Evolutionary conservation across 1,284 basidiomycete genomes (phyloP), one percentile per base, ranked within the genome.

Genomic region (Trichosporon inkin): DNA sequence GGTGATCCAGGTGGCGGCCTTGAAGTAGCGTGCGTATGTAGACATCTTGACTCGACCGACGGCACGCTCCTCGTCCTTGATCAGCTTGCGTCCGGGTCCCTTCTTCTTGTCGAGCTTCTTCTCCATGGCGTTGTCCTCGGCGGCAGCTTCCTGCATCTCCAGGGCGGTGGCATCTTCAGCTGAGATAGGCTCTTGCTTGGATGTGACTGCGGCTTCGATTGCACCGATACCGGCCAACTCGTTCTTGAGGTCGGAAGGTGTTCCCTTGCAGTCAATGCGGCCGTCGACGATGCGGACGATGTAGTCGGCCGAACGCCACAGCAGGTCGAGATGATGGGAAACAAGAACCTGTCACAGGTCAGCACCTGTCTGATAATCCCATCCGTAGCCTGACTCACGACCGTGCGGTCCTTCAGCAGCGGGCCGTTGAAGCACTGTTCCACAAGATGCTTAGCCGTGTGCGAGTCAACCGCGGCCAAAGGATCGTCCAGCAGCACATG

Each of bases 401-500:
- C 82, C 0, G 89, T 92, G 14, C 89, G 82, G 49, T 82, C 83
- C 28, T 80, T 79, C 64, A 86, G 82, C 3, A 92, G 79, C 0
- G 82, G 78, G 10, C 89, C 85, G 10, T 80, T 81, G 16, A 91
- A 77, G 65, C 88, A 86, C 61, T 84, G 79, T 56, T 83, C 79
- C 44, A 87, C 84, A 10, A 89, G 80, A 67, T 89, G 87, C 64
- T 86, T 84, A 41, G 89, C 88, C 2, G 89, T 92, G 70, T 92
- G 89, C 78, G 90, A 90, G 75, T 95, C 92, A 8, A 95, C 89
- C 1, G 91, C 90, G 0, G 89, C 87, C 13, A 95, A 81, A 3
- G 89, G 88, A 73, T 94, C 92, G 75, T 95, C 92, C n/a, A 94
- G 82, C 10, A 93, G 81, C 17, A 94, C 83, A 66, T 84, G 85